Conservation (phyloP, 441 rosid genomes). For the Biscutella laevigata region DNA sequence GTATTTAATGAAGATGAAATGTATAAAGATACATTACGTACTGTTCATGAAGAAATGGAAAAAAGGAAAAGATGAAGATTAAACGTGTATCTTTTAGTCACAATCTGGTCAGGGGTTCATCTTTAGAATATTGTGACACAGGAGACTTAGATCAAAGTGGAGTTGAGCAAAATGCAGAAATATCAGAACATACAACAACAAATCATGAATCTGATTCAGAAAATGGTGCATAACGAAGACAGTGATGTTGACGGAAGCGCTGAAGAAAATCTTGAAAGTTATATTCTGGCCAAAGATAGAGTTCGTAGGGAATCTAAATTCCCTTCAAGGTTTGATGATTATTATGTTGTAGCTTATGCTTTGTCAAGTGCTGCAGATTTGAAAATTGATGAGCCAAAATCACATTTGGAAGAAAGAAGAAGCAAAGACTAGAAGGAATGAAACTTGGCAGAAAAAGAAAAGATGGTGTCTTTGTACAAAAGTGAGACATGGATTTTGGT, state of each 20-base stretch:
- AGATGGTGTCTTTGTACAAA: neutral
- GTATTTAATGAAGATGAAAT: neutral
- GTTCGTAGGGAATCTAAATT: neutral
- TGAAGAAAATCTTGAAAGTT: neutral
- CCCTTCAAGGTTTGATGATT: neutral
- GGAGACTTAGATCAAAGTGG: too few relatives aligned
- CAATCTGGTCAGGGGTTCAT: too few relatives aligned
- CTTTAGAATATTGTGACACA: too few relatives aligned
- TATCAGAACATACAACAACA: too few relatives aligned
- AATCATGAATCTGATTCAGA: neutral
- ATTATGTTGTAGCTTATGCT: neutral
- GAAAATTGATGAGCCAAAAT: neutral
- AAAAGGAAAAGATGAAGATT: neutral
- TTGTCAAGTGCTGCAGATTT: neutral
- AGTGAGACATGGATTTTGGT: neutral
- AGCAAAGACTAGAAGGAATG: neutral
- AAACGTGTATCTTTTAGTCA: too few relatives aligned
- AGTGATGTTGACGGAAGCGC: neutral
- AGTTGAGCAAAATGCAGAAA: too few relatives aligned
- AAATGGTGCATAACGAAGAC: neutral
- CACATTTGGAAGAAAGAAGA: neutral
- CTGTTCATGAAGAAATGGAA: neutral
- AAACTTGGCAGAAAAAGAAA: neutral
- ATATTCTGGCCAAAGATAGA: neutral
- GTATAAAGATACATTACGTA: neutral